A percentile compares a stretch with the other conserved stretches of the same genome.
These are phyloP conservation scores for Trichocomaceae sp. DNA, from an alignment of 2,329 filamentous ascomycete genomes.

Conservation along the genomic window DNA sequence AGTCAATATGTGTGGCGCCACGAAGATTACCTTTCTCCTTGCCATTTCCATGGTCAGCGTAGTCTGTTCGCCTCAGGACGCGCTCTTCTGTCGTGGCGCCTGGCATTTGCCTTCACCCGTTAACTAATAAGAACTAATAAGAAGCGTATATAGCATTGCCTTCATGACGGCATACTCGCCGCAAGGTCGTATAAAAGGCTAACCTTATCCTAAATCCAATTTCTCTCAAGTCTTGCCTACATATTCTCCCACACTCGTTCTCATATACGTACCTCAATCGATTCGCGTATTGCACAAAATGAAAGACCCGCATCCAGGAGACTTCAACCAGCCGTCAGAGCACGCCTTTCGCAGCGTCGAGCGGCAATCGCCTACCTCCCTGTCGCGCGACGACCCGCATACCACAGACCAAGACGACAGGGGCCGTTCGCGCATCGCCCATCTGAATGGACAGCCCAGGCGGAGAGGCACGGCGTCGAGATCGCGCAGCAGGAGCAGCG, in stretches of 20 bases:
- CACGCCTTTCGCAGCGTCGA: slow-evolving; percentile 10
- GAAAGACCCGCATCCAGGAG: slow-evolving; percentile 12
- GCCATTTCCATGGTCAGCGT: not conserved
- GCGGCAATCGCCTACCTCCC: slow-evolving; percentile 4
- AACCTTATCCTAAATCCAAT: not conserved
- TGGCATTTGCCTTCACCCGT: not conserved
- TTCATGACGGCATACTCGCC: not conserved
- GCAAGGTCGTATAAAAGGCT: not conserved
- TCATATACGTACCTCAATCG: not conserved
- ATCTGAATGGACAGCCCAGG: not conserved
- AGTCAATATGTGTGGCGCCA: too few species aligned
- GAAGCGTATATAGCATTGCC: not conserved
- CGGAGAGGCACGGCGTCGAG: slow-evolving; percentile 4
- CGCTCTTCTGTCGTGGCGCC: not conserved
- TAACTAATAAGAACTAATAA: too few species aligned
- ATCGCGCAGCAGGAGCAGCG: slow-evolving; percentile 11
- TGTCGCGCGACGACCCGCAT: slow-evolving; percentile 12
- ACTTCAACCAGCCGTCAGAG: slow-evolving; percentile 14
- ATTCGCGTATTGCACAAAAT: not conserved
- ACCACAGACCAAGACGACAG: slow-evolving; percentile 8
- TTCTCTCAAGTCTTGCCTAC: not conserved
- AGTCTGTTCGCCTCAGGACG: not conserved
- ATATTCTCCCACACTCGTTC: not conserved
- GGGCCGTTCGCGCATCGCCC: not conserved
- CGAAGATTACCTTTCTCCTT: not conserved